Evolutionary conservation across 257 asterid species (phyloP), one percentile per base, ranked within the genome.

Genomic region (Gardenia jasminoides): DNA sequence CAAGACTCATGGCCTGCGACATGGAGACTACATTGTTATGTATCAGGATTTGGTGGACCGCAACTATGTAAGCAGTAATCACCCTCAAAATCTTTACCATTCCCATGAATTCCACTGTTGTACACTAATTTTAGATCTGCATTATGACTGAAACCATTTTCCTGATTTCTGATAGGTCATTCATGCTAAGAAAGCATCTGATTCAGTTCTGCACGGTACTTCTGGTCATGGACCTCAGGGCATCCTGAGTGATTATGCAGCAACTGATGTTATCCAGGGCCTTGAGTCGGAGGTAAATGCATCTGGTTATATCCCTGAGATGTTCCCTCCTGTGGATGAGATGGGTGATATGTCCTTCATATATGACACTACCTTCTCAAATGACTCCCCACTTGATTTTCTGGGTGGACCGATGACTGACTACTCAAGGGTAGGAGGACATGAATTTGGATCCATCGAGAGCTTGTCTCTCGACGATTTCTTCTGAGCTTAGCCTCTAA

Each of bases 311-410:
- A 58, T 74, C 16, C 80, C 81, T 4, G 86, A 72, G 43, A 76
- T 62, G 78, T 75, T 83, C 76, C 85, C 85, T 4, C 71, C 36
- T 48, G 72, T 81, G 74, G 83, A 85, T 16, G 89, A 85, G 26
- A 58, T 65, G 69, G 76, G 26, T 56, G 77, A 80, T 16, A 81
- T 76, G 79, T 75, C 89, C 24, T 85, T 80, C 77, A 75, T 82
- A 31, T 88, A 78, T 26, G 91, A 88, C 28, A 77, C 88, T 15
- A 78, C 82, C 82, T 82, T 88, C 80, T 74, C 81, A n/a, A 33
- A 80, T 22, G 88, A 88, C 76, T 65, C 86, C 16, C 80, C 88
- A 20, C 73, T 84, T 10, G 88, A 88, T 54, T 85, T 85, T 78
- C 61, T 83, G n/a, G 83, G 83, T 30, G 87, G 82, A 67, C 46